Base-by-base conservation (phyloP, 192 early-diverging fungal species). In the Linderina pennispora region DNA sequence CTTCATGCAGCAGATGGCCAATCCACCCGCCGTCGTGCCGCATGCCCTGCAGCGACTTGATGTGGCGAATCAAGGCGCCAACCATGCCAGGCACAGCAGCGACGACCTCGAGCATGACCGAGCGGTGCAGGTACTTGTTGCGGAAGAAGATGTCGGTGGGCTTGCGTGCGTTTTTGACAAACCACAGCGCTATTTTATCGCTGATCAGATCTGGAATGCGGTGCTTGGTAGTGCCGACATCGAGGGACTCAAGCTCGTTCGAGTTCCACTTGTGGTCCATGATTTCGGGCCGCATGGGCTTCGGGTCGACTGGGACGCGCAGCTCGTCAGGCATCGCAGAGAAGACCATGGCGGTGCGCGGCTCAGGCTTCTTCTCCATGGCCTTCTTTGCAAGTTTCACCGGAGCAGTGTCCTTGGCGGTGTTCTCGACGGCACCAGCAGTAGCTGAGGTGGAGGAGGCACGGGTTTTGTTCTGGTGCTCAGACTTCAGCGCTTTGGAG, bases 21-120 rank as follows among this genome's bases (percentile, higher is more conserved):
- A 97, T 91, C 87, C 90, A 94, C 15, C 94, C 91, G 36, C 89
- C 78, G 63, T 97, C 94, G 49, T 89, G 83, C 4, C 73, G 67
- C 63, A 90, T 77, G 1, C 78, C 58, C 14, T 90, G 80, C 19
- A 94, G 69, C 23, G 86, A 88, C 16, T 79, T 75, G 13, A 91
- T 74, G 45, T 94, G 92, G 8, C 87, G 75, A 13, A 89, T 65
- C 57, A 87, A 73, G 5, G 81, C 91, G 14, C 82, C 91, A 0
- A 94, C 91, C 86, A 94, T 89, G 28, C 94, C 94, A 11, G 90
- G 90, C 23, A 88, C 84, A 13, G 80, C 83, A 8, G 85, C 81
- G 14, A 89, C 75, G 0, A 83, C 85, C 41, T 86, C 87, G 4
- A 89, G 74, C 72, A 87, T 83, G 14, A 92, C 87, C 3, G 81